Evolutionary conservation across 2,329 filamentous ascomycete species (phyloP).

Genomic region (Sclerotinia spermophila): DNA sequence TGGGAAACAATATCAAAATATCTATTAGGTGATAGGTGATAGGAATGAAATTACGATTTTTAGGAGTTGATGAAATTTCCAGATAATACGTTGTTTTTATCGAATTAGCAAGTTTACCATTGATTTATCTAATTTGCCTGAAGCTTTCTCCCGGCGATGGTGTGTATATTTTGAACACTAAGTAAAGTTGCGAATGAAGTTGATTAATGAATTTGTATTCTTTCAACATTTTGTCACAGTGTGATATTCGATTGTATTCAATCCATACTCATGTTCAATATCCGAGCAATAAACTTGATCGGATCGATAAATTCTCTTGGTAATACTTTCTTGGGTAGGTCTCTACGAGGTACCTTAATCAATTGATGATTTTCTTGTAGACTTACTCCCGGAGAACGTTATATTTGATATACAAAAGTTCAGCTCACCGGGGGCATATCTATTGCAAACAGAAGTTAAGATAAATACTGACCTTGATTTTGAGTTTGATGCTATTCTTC

Average conservation of each 20-base stretch:
- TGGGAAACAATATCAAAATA: not conserved
- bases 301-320: not conserved
- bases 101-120: slow-evolving; percentile 1
- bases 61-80: not conserved
- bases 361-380: not conserved
- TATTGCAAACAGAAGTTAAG: not conserved
- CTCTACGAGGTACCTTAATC: not conserved
- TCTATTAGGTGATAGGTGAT: not conserved
- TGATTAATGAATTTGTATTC: too few species aligned
- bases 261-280: not conserved
- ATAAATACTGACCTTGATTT: not conserved
- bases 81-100: not conserved
- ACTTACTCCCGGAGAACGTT: not conserved
- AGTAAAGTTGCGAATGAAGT: not conserved
- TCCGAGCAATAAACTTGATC: not conserved
- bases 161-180: not conserved
- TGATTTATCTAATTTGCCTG: not conserved
- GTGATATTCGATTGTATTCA: not conserved
- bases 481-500: not conserved
- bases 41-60: slow-evolving; percentile 1
- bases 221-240: too few species aligned
- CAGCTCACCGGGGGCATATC: not conserved
- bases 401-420: rapidly evolving
- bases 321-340: not conserved
- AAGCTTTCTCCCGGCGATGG: not conserved